A percentile compares a stretch with the other conserved stretches of the same genome.
These are phyloP conservation scores for Stemphylium vesicarium DNA, from an alignment of 2,329 filamentous ascomycete genomes.

Conservation along the genomic window DNA sequence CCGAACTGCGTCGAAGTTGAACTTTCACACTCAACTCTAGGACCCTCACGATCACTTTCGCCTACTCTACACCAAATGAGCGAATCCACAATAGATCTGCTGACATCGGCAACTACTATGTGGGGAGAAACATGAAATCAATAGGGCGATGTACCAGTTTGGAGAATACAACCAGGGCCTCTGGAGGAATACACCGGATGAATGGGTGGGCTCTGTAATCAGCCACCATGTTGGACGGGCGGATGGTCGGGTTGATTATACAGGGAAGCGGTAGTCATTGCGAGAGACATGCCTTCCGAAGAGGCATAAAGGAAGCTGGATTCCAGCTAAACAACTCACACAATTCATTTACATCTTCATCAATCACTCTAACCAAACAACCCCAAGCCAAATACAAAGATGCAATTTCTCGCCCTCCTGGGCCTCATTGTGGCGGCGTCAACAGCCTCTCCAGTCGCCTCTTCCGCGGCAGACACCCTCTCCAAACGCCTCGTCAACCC, in stretches of 20 bases:
- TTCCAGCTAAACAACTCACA: not conserved
- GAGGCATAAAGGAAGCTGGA: not conserved
- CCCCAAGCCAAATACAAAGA: not conserved
- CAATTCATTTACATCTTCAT: not conserved
- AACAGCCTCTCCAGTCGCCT: constrained; percentile 16
- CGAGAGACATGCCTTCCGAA: not conserved
- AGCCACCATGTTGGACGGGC: not conserved
- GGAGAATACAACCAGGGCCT: not conserved
- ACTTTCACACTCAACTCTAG: not conserved
- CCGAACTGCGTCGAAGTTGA: not conserved
- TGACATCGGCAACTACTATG: not conserved
- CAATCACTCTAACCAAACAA: not conserved
- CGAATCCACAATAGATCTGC: not conserved
- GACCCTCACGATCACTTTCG: not conserved
- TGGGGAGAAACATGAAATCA: not conserved
- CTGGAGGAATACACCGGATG: not conserved
- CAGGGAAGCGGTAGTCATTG: not conserved
- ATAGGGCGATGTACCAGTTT: not conserved
- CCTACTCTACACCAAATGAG: not conserved
- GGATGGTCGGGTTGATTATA: not conserved
- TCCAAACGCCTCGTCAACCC: constrained; percentile 21
- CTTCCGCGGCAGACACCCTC: constrained; percentile 1
- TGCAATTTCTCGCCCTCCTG: constrained; percentile 15
- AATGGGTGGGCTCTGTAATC: not conserved
- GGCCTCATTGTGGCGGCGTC: constrained; percentile 14